Conservation (phyloP, 106 monocot species). For the Dioscorea alata region DNA sequence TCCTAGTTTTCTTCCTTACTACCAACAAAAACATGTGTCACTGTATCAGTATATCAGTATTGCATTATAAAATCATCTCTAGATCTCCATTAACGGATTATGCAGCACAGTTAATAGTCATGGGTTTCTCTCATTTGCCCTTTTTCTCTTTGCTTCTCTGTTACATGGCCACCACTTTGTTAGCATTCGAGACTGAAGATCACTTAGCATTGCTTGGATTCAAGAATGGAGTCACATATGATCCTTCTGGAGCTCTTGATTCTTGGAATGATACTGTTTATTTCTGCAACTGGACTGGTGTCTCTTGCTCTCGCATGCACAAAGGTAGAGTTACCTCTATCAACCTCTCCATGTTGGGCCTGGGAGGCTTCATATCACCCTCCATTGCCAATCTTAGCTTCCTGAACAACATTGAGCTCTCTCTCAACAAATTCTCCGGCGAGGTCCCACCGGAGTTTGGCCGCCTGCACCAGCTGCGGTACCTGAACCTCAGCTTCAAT, state of each 20-base stretch:
- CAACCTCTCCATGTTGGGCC: neutral
- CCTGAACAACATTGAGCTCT: neutral
- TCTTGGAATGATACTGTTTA: neutral
- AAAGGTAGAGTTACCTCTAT: neutral
- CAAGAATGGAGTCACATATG: neutral
- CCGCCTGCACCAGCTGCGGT: neutral
- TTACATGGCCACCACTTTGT: neutral
- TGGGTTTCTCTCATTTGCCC: slow-evolving; percentile 24
- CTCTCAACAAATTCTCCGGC: neutral
- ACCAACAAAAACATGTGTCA: too few relatives aligned
- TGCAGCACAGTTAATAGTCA: slow-evolving; percentile 7
- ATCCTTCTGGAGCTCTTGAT: neutral
- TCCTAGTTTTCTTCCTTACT: too few relatives aligned
- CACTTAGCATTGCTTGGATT: slow-evolving; percentile 18
- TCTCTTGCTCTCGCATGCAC: neutral
- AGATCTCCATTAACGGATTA: slow-evolving; percentile 17
- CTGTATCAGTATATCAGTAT: too few relatives aligned
- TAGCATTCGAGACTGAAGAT: slow-evolving; percentile 9
- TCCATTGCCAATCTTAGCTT: neutral
- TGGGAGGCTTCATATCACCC: slow-evolving; percentile 7
- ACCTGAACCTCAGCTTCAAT: neutral
- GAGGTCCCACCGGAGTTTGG: neutral
- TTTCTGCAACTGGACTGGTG: neutral
- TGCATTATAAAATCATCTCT: slow-evolving; percentile 8
- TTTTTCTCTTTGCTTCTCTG: too few relatives aligned